Evolutionary conservation across 2,329 filamentous ascomycete species (phyloP), one percentile per base, ranked within the genome.

Genomic region (Grosmannia penicillata): DNA sequence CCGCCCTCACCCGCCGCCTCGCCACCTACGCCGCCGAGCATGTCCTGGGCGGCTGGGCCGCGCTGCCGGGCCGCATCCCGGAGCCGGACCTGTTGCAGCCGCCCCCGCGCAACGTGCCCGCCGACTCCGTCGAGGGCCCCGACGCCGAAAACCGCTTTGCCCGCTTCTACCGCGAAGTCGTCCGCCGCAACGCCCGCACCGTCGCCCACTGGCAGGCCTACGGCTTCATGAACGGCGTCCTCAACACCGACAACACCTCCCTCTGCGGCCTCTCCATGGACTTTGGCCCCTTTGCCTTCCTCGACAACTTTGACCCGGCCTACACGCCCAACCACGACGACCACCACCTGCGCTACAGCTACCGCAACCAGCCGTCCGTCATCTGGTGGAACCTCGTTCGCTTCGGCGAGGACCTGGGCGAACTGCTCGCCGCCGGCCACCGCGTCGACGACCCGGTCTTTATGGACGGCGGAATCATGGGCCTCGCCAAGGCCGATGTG

Each of bases 291-390:
- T 98, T 98, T 51, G 91, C 91, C 6, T 98, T 98, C 57, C 80
- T 98, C 65, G 91, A 98, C 56, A 86, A 87, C 52, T 98, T 96
- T 52, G 89, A 98, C 51, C 89, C 89, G 0, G 66, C 70, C 14
- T 98, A 96, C 56, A 98, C 91, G 0, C 91, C 91, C 1, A 98
- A 98, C 53, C 91, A 98, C 55, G 91, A 98, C 56, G 91, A 98
- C 53, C 70, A 81, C 53, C 71, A 81, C 61, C 65, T 93, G 23
- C 75, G 91, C 33, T 98, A 98, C 56, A 78, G 77, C 47, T 98
- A 96, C 64, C 78, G 79, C 48, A 94, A 94, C 55, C 91, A 98
- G 54, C 87, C 91, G 0, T 87, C 79, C 31, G 82, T 98, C 41
- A 91, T 98, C 52, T 98, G 91, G 91, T 98, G 91, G 91, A 96